Base-by-base conservation (phyloP, 495 filamentous ascomycete genomes). In the Darksidea phi region DNA sequence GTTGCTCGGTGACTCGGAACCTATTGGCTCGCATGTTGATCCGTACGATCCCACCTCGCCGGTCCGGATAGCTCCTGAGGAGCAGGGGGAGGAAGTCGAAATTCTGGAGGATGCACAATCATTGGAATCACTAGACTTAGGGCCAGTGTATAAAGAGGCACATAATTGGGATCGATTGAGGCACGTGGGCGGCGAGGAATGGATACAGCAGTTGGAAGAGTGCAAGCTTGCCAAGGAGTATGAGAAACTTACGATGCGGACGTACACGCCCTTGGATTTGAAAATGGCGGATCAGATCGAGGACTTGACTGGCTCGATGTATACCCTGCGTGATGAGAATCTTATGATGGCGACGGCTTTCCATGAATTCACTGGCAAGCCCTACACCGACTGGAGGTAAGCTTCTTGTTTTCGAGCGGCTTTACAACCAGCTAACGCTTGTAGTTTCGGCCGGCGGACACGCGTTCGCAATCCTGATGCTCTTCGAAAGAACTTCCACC, bases 161-260 rank as follows among this genome's bases (percentile, higher is more conserved):
- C 72, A 75, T 32, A 79, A 74, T 6, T 83, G 78, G 71, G 76
- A 83, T 8, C 84, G 78, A 0, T 73, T 93, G 51, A 74, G 82
- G 53, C 72, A 72, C 28, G 76, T 91, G 18, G 88, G 77, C 6
- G 67, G 67, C 25, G 75, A 73, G 32, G 63, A 72, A 32, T 86
- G 79, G 80, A 81, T 77, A 75, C 72, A 77, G 46, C 43, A 73
- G 18, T 68, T 68, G 28, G 68, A 69, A 41, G 76, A 84, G 73
- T 74, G 25, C 48, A 48, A 36, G 66, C 24, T 34, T 32, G 54
- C 41, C 8, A 25, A 45, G 13, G 54, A 48, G 26, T 47, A 47
- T 23, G 41, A 48, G 42, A 57, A 47, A 11, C 17, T 48, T n/a
- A 54, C 52, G 20, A 43, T 54, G 38, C 21, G 21, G 21, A 54